These are phyloP conservation scores for Ustilago cynodontis DNA, from an alignment of 1,284 basidiomycete species.

Conservation along the genomic window DNA sequence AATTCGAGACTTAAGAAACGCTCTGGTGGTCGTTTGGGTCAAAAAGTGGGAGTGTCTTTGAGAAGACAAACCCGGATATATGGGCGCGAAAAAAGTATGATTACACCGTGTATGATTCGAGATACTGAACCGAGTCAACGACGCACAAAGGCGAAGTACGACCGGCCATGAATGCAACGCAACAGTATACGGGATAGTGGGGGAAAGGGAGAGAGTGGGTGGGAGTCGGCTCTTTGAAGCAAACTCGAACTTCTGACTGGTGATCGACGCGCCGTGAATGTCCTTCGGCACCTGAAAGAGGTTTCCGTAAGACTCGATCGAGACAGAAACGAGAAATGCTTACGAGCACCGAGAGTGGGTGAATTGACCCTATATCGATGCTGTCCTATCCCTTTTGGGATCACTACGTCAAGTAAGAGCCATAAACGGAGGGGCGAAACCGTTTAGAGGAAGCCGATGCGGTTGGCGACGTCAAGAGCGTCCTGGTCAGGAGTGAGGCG, in stretches of 20 bases:
- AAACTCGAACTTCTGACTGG: background rate
- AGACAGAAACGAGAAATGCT: background rate
- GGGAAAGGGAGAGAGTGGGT: background rate
- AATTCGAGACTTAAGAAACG: conserved; percentile 50
- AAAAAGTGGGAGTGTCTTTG: background rate
- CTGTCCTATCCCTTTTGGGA: conserved; percentile 13
- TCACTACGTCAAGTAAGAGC: background rate
- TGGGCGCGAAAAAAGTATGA: conserved; percentile 33
- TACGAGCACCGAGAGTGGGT: conserved; percentile 3
- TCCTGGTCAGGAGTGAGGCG: conserved; percentile 94
- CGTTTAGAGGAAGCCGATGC: conserved; percentile 76
- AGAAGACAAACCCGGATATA: conserved; percentile 25
- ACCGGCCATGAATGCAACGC: conserved; percentile 9
- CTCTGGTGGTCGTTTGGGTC: conserved; percentile 57
- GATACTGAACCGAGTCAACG: background rate
- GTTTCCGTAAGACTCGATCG: conserved; percentile 3
- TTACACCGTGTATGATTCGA: conserved; percentile 28
- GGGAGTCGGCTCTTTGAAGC: conserved; percentile 1
- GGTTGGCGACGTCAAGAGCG: conserved; percentile 98
- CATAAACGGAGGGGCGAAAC: background rate
- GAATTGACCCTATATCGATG: conserved; percentile 7
- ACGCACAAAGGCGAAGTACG: background rate
- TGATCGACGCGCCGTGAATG: background rate
- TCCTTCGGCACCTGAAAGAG: background rate
- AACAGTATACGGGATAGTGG: conserved; percentile 1